Conservation (phyloP, 352 stramenopile genomes). For the Elongisporangium undulatum region DNA sequence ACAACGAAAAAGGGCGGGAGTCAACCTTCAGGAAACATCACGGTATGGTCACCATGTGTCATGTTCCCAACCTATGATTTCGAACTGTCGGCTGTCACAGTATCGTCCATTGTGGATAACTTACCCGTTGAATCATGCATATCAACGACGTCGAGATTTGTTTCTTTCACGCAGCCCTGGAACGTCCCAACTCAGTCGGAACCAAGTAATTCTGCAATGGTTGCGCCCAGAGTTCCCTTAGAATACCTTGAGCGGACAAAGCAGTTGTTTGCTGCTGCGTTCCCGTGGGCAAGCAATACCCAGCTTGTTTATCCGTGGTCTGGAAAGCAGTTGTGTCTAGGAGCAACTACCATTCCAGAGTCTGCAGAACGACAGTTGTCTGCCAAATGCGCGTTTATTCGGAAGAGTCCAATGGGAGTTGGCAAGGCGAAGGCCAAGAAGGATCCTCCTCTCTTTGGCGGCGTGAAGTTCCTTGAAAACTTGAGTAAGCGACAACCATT, state of each 20-base stretch:
- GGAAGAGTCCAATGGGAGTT: not conserved
- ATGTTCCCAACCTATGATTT: slow-evolving; percentile 41
- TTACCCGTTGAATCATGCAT: slow-evolving; percentile 7
- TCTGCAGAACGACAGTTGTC: slow-evolving; percentile 34
- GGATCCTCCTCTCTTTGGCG: slow-evolving; percentile 34
- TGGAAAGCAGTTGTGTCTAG: slow-evolving; percentile 30
- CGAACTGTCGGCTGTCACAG: slow-evolving; percentile 10
- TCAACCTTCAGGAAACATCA: slow-evolving; percentile 11
- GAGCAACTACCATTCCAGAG: slow-evolving; percentile 23
- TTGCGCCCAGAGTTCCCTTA: slow-evolving; percentile 3
- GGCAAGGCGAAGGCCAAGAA: slow-evolving; percentile 7
- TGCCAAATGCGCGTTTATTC: slow-evolving; percentile 35
- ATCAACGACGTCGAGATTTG: slow-evolving; percentile 1
- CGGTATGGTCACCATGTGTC: slow-evolving; percentile 41
- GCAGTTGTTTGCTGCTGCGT: slow-evolving; percentile 19
- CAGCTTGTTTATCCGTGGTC: slow-evolving; percentile 43
- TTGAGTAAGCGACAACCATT: slow-evolving; percentile 23
- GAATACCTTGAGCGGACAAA: slow-evolving; percentile 23
- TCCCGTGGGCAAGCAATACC: slow-evolving; percentile 13
- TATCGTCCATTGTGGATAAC: not conserved
- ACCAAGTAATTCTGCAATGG: not conserved
- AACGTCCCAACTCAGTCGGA: not conserved
- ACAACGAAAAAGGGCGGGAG: slow-evolving; percentile 11
- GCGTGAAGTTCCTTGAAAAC: slow-evolving; percentile 41
- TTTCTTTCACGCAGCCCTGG: slow-evolving; percentile 6